Percentiles rank a stretch among this genome's conserved stretches.
Evolutionary conservation across 2,329 filamentous ascomycete genomes (phyloP).

Genomic region (Fusarium keratoplasticum): DNA sequence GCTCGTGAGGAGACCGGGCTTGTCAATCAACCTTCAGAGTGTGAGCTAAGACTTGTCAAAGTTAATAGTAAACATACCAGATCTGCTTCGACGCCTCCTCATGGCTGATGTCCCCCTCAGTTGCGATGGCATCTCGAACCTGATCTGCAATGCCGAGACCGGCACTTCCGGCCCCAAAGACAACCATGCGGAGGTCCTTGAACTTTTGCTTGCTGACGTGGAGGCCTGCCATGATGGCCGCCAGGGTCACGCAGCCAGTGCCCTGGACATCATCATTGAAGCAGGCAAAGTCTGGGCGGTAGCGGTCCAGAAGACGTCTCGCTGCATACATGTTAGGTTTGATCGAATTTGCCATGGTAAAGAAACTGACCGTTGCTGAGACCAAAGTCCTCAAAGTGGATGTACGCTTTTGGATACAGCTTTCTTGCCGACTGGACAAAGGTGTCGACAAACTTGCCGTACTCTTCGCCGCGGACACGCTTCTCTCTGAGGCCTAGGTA

Average conservation of each 20-base stretch:
- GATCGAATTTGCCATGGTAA: neutral
- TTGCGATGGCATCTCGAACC: slow-evolving; percentile 80
- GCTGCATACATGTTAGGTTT: slow-evolving; percentile 55
- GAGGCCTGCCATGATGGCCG: slow-evolving; percentile 81
- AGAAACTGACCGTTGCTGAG: slow-evolving; percentile 69
- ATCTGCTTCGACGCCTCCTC: slow-evolving; percentile 85
- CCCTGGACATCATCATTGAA: slow-evolving; percentile 95
- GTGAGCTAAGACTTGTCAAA: neutral
- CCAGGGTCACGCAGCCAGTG: slow-evolving; percentile 87
- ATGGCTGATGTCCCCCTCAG: slow-evolving; percentile 73
- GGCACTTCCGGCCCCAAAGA: slow-evolving; percentile 86
- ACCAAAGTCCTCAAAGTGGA: slow-evolving; percentile 93
- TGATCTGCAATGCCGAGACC: slow-evolving; percentile 90
- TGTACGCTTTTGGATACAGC: slow-evolving; percentile 81
- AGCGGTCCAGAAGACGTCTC: slow-evolving; percentile 79
- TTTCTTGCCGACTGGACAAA: slow-evolving; percentile 78
- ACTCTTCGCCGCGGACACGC: slow-evolving; percentile 76
- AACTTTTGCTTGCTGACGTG: slow-evolving; percentile 76
- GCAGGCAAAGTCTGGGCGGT: slow-evolving; percentile 78
- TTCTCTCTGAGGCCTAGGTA: slow-evolving; percentile 80
- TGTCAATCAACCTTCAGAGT: slow-evolving; percentile 78
- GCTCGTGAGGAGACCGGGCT: slow-evolving; percentile 78
- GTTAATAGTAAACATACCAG: no score
- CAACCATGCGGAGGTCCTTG: slow-evolving; percentile 75
- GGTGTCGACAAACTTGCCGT: slow-evolving; percentile 80